phyloP scores from a whole-genome alignment of 441 rosid genomes.

The Gossypium davidsonii region DNA sequence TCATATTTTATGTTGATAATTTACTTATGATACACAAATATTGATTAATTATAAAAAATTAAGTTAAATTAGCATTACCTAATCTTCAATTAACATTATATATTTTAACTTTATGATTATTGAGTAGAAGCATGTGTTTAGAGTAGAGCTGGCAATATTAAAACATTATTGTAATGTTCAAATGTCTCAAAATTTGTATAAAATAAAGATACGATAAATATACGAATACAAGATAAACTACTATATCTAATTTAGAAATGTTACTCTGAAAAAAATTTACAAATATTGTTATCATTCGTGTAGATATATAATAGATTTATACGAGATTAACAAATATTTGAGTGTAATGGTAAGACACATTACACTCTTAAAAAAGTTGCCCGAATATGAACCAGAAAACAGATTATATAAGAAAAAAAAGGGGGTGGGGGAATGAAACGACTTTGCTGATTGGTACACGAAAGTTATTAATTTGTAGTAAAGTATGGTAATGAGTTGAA shows the following conservation, averaged over 20 bases:
- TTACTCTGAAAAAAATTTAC: no score
- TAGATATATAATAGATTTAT: neutral
- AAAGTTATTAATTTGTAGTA: neutral
- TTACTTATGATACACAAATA: no score
- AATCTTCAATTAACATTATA: neutral
- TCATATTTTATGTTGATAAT: neutral
- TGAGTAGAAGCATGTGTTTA: no score
- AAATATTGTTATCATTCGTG: neutral
- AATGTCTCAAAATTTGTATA: neutral
- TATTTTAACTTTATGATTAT: neutral
- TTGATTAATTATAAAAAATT: no score
- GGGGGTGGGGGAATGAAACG: neutral
- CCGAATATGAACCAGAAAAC: no score
- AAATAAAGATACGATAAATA: neutral
- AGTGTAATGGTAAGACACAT: rapidly evolving
- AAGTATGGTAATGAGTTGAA: neutral
- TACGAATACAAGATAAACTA: neutral
- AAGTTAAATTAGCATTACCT: neutral
- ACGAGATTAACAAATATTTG: neutral
- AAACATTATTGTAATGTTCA: neutral
- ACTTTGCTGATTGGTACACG: neutral
- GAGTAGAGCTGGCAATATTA: neutral
- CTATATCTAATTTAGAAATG: neutral
- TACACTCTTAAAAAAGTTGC: neutral
- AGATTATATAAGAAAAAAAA: no score